Evolutionary conservation across 2,329 filamentous ascomycete genomes (phyloP), one percentile per base, ranked within the genome.

Genomic region (Alternaria sp.): DNA sequence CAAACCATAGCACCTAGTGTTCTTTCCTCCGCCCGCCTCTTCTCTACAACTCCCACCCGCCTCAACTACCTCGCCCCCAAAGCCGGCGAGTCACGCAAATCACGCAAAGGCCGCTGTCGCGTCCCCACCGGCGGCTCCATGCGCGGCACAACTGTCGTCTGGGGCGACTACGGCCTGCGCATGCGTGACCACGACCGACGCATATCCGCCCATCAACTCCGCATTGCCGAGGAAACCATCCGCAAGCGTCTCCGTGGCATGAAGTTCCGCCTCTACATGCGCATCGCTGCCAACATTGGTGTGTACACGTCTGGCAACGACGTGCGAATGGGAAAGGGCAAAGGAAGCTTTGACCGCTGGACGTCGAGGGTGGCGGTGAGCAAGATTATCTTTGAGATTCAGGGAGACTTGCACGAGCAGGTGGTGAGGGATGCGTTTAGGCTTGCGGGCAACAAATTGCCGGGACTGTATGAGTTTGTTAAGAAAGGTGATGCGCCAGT

Each of bases 291-390:
- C 66, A 97, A 96, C 76, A 91, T 98, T 68, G 95, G 94, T 76
- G 96, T 99, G 22, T 99, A 95, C 80, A 90, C 93, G 59, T 95
- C 91, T 78, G 95, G 95, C 59, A 99, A 98, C 75, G 95, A 99
- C 82, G 91, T 93, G 79, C 91, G 95, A 87, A 99, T 99, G 96
- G 95, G 95, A 79, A 99, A 98, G 82, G 95, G 95, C 81, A 99
- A 99, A 79, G 95, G 95, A 70, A 91, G 90, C 64, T 98, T 99
- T 76, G 95, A 99, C 78, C 92, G 96, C 76, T 99, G 95, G 95
- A 93, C 94, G 5, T 88, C 91, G 22, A 89, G 94, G 79, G 89
- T 98, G 68, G 89, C 93, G 8, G 92, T 98, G 52, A 97, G 91
- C 81, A 92, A 95, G 78, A 88, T 99, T 49, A 84, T 97, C 20